Evolutionary conservation across 306 rosid species (phyloP).

Genomic region (Trifolium repens): DNA sequence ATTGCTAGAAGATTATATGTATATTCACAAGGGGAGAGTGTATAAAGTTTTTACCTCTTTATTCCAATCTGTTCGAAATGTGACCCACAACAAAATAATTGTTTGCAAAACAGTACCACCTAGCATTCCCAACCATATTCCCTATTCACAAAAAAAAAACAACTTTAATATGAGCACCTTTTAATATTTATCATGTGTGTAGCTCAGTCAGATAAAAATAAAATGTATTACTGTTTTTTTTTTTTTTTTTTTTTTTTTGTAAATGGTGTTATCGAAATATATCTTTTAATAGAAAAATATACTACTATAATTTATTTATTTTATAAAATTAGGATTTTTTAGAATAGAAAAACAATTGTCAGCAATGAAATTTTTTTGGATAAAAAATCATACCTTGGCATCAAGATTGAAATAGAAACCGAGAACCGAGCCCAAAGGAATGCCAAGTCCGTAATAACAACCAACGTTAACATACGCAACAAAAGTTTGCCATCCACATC

Average conservation of each 20-base stretch:
- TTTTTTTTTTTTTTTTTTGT: no score
- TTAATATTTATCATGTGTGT: no score
- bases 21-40: not conserved
- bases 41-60: constrained; percentile 55
- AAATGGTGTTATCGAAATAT: no score
- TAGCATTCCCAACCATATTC: constrained; percentile 83
- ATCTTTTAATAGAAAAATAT: no score
- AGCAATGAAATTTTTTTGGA: not conserved
- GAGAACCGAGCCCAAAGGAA: constrained; percentile 71
- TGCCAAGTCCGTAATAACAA: constrained; percentile 69
- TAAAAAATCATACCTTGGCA: constrained; percentile 58
- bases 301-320: no score
- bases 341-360: no score
- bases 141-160: constrained; percentile 46
- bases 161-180: no score
- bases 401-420: constrained; percentile 77
- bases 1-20: not conserved
- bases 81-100: constrained; percentile 61
- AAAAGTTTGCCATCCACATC: constrained; percentile 93
- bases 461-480: constrained; percentile 86
- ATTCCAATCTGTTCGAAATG: constrained; percentile 71
- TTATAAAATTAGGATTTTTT: no score
- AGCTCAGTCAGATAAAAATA: no score
- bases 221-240: no score
- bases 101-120: constrained; percentile 75